Evolutionary conservation across 441 rosid genomes (phyloP), one percentile per base, ranked within the genome.

Genomic region (Aleurites moluccanus): DNA sequence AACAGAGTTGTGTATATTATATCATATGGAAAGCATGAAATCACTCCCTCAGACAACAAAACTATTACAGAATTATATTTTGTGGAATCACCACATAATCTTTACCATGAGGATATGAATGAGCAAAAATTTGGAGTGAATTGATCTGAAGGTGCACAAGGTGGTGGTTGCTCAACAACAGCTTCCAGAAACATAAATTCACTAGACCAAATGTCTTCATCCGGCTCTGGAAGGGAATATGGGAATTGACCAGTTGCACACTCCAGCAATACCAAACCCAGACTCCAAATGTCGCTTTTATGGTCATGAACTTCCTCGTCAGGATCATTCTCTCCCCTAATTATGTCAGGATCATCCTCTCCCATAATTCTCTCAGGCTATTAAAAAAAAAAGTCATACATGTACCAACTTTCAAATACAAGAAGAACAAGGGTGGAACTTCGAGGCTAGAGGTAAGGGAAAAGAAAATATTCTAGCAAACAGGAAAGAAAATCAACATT

Each of bases 311-410:
- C n/a, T n/a, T n/a, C n/a, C n/a, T n/a, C n/a, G n/a, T n/a, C n/a
- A n/a, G n/a, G n/a, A n/a, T n/a, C n/a, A n/a, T n/a, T n/a, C n/a
- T n/a, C n/a, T n/a, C n/a, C n/a, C n/a, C n/a, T n/a, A n/a, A n/a
- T n/a, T n/a, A n/a, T n/a, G n/a, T n/a, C n/a, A n/a, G n/a, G n/a
- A n/a, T n/a, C n/a, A n/a, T 69, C 57, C 66, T 67, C 75, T 55
- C 91, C 99, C 55, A 40, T 73, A 63, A 95, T 91, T 81, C 98
- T 88, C 89, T 92, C 99, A 33, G 98, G 98, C 99, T 92, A 80
- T 42, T 76, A 64, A 67, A 73, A 2, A 47, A 21, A 38, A 11
- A 8, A 42, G n/a, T 3, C 67, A 30, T 42, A 55, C 0, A 21
- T 49, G 21, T 47, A 47, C 5, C 30, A 70, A 59, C 52, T 70